Evolutionary conservation across 2,329 filamentous ascomycete genomes (phyloP).

Genomic region (Arachnomyces sp.): DNA sequence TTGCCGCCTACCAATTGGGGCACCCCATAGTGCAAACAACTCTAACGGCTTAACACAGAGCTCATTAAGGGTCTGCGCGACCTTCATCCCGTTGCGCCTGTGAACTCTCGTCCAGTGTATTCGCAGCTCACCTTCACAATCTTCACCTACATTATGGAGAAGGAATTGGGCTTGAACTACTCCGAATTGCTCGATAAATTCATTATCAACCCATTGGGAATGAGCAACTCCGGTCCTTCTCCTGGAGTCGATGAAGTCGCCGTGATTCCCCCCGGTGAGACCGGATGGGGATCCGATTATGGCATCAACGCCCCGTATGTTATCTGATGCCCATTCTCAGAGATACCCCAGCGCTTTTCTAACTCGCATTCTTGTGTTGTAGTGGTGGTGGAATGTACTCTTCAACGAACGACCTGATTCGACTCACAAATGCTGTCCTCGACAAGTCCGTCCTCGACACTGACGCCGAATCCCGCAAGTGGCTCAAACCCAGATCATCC

Average conservation of each 20-base stretch:
- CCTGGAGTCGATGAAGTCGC: constrained; percentile 24
- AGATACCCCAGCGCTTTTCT: constrained; percentile 6
- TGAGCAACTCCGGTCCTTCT: constrained; percentile 18
- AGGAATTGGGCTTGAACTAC: constrained; percentile 19
- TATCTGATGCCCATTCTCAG: not conserved
- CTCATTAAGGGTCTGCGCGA: constrained; percentile 24
- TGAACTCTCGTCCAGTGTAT: constrained; percentile 31
- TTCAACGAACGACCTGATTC: constrained; percentile 25
- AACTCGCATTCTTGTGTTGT: no score
- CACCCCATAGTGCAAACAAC: no score
- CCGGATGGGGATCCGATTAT: constrained; percentile 29
- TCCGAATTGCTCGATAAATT: constrained; percentile 16
- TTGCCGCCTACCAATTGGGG: not conserved
- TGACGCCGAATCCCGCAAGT: constrained; percentile 18
- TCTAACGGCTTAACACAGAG: constrained; percentile 17
- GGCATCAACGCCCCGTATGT: constrained; percentile 27
- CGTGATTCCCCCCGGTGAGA: constrained; percentile 27
- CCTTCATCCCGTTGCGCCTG: constrained; percentile 22
- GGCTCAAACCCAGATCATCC: constrained; percentile 30
- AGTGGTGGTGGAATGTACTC: constrained; percentile 31
- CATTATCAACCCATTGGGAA: constrained; percentile 18
- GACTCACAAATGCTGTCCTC: constrained; percentile 23
- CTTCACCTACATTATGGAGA: constrained; percentile 27
- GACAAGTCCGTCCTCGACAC: constrained; percentile 19
- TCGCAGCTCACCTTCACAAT: constrained; percentile 36